These are phyloP conservation scores for Sherardia arvensis DNA, from an alignment of 257 asterid species.

Conservation along the genomic window DNA sequence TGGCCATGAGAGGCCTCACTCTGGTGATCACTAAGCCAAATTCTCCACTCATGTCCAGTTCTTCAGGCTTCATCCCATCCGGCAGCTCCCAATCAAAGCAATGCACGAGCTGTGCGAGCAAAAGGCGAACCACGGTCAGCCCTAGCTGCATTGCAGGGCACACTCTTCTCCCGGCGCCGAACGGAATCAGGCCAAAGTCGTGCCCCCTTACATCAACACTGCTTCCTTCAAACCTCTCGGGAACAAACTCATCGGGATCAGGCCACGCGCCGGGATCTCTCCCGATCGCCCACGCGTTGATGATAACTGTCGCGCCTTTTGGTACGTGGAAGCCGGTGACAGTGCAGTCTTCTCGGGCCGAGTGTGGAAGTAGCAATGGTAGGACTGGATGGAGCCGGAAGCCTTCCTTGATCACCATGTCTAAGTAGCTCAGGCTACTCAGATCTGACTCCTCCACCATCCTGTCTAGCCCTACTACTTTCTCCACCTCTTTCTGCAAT, in stretches of 20 bases:
- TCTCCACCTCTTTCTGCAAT: constrained; percentile 33
- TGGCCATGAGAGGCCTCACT: neutral
- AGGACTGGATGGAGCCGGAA: constrained; percentile 44
- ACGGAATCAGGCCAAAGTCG: constrained; percentile 41
- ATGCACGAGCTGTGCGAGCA: constrained; percentile 47
- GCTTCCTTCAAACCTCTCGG: constrained; percentile 41
- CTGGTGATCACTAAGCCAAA: constrained; percentile 14
- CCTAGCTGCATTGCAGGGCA: constrained; percentile 52
- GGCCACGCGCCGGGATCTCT: constrained; percentile 38
- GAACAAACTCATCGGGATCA: constrained; percentile 37
- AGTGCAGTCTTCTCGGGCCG: constrained; percentile 28
- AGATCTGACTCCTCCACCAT: constrained; percentile 48
- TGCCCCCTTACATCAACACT: constrained; percentile 35
- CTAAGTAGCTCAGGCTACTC: constrained; percentile 28
- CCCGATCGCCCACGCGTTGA: constrained; percentile 37
- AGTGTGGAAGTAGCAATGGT: constrained; percentile 40
- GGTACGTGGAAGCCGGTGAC: constrained; percentile 31
- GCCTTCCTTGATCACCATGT: constrained; percentile 45
- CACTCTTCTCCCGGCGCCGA: constrained; percentile 44
- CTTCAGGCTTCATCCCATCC: constrained; percentile 14
- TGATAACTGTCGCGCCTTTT: constrained; percentile 29
- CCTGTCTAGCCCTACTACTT: constrained; percentile 34
- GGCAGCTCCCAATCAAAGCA: constrained; percentile 54
- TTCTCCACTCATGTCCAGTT: constrained; percentile 20
- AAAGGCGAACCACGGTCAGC: constrained; percentile 29